Conservation (phyloP, 1,139 yeast genomes). For the Lodderomyces jiufengensis region DNA sequence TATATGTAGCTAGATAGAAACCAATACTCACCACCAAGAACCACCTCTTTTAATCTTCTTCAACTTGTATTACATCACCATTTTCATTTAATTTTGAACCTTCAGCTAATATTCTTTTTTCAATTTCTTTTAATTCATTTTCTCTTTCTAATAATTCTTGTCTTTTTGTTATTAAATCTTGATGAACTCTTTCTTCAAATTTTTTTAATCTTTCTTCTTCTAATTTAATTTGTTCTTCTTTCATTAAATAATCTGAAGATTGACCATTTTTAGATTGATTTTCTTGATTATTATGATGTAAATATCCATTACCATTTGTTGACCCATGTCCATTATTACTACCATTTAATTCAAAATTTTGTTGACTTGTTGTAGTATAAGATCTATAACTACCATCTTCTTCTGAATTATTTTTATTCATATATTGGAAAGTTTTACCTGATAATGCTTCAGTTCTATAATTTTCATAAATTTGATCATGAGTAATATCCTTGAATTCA, state of each 20-base stretch:
- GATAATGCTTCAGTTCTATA: constrained; percentile 67
- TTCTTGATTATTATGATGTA: not conserved
- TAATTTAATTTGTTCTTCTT: constrained; percentile 76
- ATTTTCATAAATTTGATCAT: constrained; percentile 61
- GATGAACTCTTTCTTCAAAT: constrained; percentile 84
- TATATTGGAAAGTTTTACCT: constrained; percentile 45
- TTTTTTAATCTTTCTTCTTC: constrained; percentile 79
- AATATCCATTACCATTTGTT: constrained; percentile 5
- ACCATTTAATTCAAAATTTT: constrained; percentile 1
- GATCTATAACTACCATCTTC: constrained; percentile 5
- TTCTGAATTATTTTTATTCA: constrained; percentile 10
- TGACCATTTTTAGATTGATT: constrained; percentile 15
- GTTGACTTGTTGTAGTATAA: constrained; percentile 5
- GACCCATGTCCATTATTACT: constrained; percentile 5
- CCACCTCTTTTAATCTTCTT: constrained; percentile 4
- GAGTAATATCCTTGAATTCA: constrained; percentile 70
- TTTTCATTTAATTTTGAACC: constrained; percentile 43
- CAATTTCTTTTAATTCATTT: constrained; percentile 79
- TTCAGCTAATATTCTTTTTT: constrained; percentile 65
- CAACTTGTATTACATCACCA: constrained; percentile 39
- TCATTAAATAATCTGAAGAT: constrained; percentile 51
- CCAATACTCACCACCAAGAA: too few relatives aligned
- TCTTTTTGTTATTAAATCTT: constrained; percentile 79
- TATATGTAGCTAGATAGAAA: too few relatives aligned
- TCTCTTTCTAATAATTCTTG: constrained; percentile 85